Percentiles rank a stretch among this genome's conserved stretches.
These are phyloP conservation scores for Cercospora sp. DNA, from an alignment of 2,329 filamentous ascomycete species.

Conservation along the genomic window DNA sequence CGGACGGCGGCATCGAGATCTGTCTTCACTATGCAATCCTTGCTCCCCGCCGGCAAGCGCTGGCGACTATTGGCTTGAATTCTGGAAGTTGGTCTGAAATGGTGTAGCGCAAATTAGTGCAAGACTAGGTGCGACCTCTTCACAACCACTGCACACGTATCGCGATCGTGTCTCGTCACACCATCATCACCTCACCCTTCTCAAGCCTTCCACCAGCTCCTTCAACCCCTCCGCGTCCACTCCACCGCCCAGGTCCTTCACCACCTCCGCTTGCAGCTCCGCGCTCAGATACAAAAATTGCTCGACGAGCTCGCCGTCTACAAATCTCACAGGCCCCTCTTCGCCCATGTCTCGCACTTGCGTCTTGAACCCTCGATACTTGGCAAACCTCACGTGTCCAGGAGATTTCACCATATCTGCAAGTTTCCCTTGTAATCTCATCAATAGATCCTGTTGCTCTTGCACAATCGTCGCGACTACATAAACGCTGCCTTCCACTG, in stretches of 20 bases:
- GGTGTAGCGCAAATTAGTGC: not conserved
- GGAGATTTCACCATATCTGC: conserved; percentile 65
- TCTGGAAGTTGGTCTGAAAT: not conserved
- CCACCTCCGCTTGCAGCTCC: conserved; percentile 55
- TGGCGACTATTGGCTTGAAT: not conserved
- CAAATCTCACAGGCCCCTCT: conserved; percentile 78
- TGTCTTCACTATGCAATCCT: not conserved
- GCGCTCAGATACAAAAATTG: conserved; percentile 72
- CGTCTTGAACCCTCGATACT: conserved; percentile 80
- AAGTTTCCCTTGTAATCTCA: conserved; percentile 74
- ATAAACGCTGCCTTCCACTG: conserved; percentile 89
- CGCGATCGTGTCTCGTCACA: not conserved
- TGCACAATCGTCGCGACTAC: conserved; percentile 79
- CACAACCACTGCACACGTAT: not conserved
- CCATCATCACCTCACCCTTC: conserved; percentile 42
- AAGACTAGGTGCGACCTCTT: not conserved
- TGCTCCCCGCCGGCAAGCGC: not conserved
- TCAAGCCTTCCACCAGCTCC: conserved; percentile 60
- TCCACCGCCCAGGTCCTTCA: conserved; percentile 46
- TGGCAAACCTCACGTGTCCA: conserved; percentile 72
- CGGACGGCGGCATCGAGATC: not conserved
- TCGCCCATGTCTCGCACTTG: conserved; percentile 60
- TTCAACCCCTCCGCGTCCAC: conserved; percentile 57
- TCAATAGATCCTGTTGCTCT: conserved; percentile 72
- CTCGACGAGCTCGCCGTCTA: conserved; percentile 91